Evolutionary conservation across 768 basidiomycete species (phyloP).

Genomic region (Amanita polypyramis): DNA sequence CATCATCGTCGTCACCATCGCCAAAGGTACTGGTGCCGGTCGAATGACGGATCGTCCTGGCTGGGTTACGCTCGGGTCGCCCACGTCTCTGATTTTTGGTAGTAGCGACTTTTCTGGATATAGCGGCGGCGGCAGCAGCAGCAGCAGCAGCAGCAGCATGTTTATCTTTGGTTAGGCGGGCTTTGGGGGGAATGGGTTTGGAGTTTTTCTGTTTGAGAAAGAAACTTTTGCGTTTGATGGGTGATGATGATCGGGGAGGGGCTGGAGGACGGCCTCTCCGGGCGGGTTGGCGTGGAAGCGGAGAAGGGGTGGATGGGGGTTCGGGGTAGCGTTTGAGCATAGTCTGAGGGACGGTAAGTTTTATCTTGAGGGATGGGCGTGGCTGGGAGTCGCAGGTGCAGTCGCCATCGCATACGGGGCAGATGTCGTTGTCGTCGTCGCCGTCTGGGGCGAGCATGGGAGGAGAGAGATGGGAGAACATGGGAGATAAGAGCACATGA

Average conservation of each 20-base stretch:
- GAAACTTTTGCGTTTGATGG: slow-evolving; percentile 4
- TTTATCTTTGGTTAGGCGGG: slow-evolving; percentile 10
- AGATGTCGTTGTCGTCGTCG: slow-evolving; percentile 81
- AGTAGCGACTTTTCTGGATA: slow-evolving; percentile 16
- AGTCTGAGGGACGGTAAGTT: slow-evolving; percentile 52
- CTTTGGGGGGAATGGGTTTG: slow-evolving; percentile 12
- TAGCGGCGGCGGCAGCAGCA: slow-evolving; percentile 14
- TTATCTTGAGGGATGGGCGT: slow-evolving; percentile 55
- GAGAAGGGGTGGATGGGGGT: slow-evolving; percentile 8
- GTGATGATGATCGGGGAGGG: not conserved
- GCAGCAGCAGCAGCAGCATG: slow-evolving; percentile 9
- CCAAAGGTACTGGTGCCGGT: slow-evolving; percentile 15
- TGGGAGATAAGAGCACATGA: not conserved
- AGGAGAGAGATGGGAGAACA: not conserved
- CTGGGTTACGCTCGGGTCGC: slow-evolving; percentile 21
- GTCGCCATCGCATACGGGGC: slow-evolving; percentile 84
- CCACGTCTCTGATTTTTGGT: slow-evolving; percentile 25
- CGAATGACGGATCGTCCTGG: slow-evolving; percentile 19
- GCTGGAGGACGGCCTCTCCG: slow-evolving; percentile 29
- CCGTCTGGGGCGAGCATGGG: slow-evolving; percentile 25
- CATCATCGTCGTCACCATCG: not conserved
- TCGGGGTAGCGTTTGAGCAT: slow-evolving; percentile 21
- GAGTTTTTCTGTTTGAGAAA: slow-evolving; percentile 11
- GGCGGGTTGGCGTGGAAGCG: slow-evolving; percentile 10
- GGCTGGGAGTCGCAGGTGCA: slow-evolving; percentile 62